These are phyloP conservation scores for Withania somnifera DNA, from an alignment of 305 asterid species.

Conservation along the genomic window DNA sequence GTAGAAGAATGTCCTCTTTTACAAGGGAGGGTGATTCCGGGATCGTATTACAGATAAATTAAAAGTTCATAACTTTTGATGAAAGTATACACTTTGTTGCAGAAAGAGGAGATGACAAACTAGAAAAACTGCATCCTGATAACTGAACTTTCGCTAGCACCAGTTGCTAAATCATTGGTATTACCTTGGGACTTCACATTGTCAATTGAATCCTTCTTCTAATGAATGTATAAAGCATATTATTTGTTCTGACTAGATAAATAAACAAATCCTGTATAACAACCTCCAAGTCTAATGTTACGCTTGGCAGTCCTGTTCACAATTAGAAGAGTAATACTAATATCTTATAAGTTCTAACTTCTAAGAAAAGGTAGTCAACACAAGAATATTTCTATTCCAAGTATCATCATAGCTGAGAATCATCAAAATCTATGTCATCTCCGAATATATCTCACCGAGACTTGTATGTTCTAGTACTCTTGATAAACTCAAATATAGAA, in stretches of 20 bases:
- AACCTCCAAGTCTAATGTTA: neutral
- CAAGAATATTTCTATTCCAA: neutral
- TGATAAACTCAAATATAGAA: neutral
- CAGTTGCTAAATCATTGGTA: neutral
- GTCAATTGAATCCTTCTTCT: neutral
- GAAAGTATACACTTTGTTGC: neutral
- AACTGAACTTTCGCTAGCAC: neutral
- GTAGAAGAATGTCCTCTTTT: neutral
- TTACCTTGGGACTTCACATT: neutral
- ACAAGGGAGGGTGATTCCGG: neutral
- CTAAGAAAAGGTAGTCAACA: neutral
- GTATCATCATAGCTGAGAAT: neutral
- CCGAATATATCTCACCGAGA: neutral
- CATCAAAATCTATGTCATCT: neutral
- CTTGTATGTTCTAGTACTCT: neutral
- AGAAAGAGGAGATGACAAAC: neutral
- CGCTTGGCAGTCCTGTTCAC: neutral
- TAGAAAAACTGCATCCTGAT: neutral
- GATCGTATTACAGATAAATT: neutral
- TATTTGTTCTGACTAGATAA: neutral
- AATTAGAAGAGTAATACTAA: too few relatives aligned
- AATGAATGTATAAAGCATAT: neutral
- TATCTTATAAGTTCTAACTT: too few relatives aligned
- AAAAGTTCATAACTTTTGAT: neutral
- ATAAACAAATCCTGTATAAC: neutral